phyloP scores from a whole-genome alignment of 768 basidiomycete genomes.

The Tricholoma matsutake region DNA sequence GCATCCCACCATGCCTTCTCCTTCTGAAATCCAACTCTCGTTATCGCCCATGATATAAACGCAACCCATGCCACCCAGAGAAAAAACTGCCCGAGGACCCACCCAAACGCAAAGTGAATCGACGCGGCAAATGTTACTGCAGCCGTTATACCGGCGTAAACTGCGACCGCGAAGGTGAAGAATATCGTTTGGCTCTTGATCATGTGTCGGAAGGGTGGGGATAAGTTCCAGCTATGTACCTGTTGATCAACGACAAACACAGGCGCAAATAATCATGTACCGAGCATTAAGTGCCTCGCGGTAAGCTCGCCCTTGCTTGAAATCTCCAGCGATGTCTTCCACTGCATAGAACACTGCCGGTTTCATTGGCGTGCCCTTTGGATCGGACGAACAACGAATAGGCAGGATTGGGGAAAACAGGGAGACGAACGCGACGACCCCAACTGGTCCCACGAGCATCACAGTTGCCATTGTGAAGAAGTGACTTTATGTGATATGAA shows the following conservation, averaged over 20 bases:
- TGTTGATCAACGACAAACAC: background rate
- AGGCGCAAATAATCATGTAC: conserved; percentile 15
- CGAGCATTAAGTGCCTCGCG: conserved; percentile 17
- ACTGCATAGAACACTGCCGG: conserved; percentile 29
- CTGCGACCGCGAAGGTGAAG: conserved; percentile 19
- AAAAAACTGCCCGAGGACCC: conserved; percentile 28
- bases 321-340: conserved; percentile 30
- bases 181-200: conserved; percentile 23
- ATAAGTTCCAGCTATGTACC: conserved; percentile 20
- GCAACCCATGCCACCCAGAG: conserved; percentile 21
- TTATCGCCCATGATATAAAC: conserved; percentile 16
- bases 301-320: conserved; percentile 25
- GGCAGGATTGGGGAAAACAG: conserved; percentile 23
- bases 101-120: conserved; percentile 28
- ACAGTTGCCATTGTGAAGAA: conserved; percentile 32
- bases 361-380: conserved; percentile 26
- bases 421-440: conserved; percentile 25
- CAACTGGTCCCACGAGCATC: conserved; percentile 29
- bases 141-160: conserved; percentile 28
- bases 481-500: conserved; percentile 13
- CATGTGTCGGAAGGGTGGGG: conserved; percentile 26
- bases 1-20: conserved; percentile 18
- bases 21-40: conserved; percentile 15
- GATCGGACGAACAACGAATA: conserved; percentile 28
- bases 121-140: conserved; percentile 26